Percentiles rank a stretch among this genome's conserved stretches.
phyloP scores from a whole-genome alignment of 352 stramenopile species.

The Globisporangium apiculatum region DNA sequence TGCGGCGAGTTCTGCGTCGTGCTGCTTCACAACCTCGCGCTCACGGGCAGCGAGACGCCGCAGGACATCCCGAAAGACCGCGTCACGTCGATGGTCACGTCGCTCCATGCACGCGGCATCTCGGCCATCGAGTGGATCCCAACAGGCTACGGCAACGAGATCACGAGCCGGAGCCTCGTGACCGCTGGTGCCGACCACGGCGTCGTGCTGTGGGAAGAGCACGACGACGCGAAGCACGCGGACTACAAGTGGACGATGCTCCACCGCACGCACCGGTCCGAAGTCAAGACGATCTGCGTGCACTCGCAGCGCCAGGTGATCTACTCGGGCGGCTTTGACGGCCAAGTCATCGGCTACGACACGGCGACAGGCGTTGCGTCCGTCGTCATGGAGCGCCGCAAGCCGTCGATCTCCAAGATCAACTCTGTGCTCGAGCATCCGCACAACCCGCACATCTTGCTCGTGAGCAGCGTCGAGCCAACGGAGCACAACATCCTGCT shows the following conservation, averaged over 20 bases:
- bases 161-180: constrained; percentile 46
- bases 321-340: constrained; percentile 70
- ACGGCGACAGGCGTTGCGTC: constrained; percentile 31
- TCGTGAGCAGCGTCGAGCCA: constrained; percentile 68
- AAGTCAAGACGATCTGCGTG: constrained; percentile 69
- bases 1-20: constrained; percentile 76
- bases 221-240: constrained; percentile 24
- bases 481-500: constrained; percentile 62
- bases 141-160: constrained; percentile 31
- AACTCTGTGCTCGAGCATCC: constrained; percentile 78
- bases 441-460: constrained; percentile 72
- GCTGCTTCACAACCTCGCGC: constrained; percentile 52
- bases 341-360: constrained; percentile 66
- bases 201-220: constrained; percentile 72
- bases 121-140: constrained; percentile 68
- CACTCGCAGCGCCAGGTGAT: constrained; percentile 63
- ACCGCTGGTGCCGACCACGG: constrained; percentile 66
- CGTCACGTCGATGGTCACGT: constrained; percentile 53
- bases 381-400: constrained; percentile 62
- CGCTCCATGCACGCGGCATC: constrained; percentile 52
- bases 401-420: constrained; percentile 77
- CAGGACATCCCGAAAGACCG: constrained; percentile 46
- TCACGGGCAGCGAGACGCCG: constrained; percentile 33
- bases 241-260: constrained; percentile 65
- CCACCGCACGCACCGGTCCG: constrained; percentile 68